Evolutionary conservation across 257 asterid genomes (phyloP).

Genomic region (Craterostigma plantagineum): DNA sequence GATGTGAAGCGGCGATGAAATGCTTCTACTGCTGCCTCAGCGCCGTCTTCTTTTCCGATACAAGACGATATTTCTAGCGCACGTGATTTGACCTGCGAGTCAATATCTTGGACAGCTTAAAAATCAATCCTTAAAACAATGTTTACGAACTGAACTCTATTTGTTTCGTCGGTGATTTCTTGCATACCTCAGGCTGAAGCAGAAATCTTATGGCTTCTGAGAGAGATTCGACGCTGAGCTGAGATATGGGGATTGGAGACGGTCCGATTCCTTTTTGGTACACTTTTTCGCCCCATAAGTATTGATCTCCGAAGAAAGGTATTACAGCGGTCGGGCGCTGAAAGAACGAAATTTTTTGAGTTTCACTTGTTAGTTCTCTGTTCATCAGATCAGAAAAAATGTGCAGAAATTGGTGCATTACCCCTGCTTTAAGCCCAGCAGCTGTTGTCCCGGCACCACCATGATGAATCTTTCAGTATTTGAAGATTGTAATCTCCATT

Average conservation of each 20-base stretch:
- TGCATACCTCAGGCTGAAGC: conserved; percentile 78
- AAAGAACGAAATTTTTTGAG: too few relatives aligned
- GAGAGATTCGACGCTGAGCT: conserved; percentile 58
- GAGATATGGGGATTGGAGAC: conserved; percentile 69
- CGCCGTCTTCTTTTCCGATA: conserved; percentile 73
- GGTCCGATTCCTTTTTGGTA: conserved; percentile 73
- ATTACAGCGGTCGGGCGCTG: conserved; percentile 97
- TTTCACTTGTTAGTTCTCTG: too few relatives aligned
- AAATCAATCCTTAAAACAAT: not conserved
- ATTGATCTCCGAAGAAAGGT: conserved; percentile 95
- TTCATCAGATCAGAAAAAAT: not conserved
- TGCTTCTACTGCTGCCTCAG: conserved; percentile 82
- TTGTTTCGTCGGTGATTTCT: not conserved
- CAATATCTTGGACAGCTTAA: not conserved
- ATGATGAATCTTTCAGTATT: conserved; percentile 56
- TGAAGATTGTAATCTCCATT: not conserved
- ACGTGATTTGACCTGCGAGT: conserved; percentile 59
- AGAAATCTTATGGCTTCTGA: conserved; percentile 79
- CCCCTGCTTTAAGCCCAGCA: conserved; percentile 91
- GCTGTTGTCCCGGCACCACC: conserved; percentile 99
- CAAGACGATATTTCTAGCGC: conserved; percentile 48
- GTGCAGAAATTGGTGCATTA: conserved; percentile 9
- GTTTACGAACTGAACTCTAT: not conserved
- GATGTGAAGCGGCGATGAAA: conserved; percentile 77
- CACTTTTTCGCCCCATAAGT: conserved; percentile 90